Evolutionary conservation across 2,329 filamentous ascomycete species (phyloP), one percentile per base, ranked within the genome.

Genomic region (Microthyrium microscopicum): DNA sequence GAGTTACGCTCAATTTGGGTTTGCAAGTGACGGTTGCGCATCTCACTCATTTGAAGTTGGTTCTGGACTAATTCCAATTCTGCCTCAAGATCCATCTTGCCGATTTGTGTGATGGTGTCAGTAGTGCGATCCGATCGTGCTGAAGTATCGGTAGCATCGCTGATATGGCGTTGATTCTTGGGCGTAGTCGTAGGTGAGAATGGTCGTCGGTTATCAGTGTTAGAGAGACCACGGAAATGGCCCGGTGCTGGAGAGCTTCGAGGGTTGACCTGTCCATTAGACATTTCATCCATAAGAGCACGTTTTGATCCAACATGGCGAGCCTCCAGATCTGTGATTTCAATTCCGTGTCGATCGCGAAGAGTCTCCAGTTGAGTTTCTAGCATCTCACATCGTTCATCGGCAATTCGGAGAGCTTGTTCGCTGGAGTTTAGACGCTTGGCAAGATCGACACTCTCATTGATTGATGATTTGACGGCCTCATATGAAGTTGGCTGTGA

Each of bases 51-150:
- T 49, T 95, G 87, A 33, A 95, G 68, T 51, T 93, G 83, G 51
- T 91, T 94, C 51, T 94, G 87, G 18, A 93, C 66, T 53, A 92
- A 76, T 51, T 95, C 87, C 9, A 94, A 65, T 47, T 95, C 85
- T 3, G 82, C 71, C 47, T 85, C 89, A 39, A 92, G 62, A 50
- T 95, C 87, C 75, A 91, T 87, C 25, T 78, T 76, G 48, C 78
- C 83, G 57, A 89, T 87, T 56, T 82, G 82, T 43, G 75, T 77
- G 26, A 84, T 62, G 12, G 83, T 79, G 51, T 94, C 87, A 17
- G 77, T 72, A 1, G 83, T 93, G 36, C 74, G 70, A 50, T 95
- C 87, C 2, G 85, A 93, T 26, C 78, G 73, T 37, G 70, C 73
- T 22, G 85, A 92, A 47, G 91, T 81, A 41, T 76, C 66, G 28